A percentile compares a stretch with the other conserved stretches of the same genome.
phyloP scores from a whole-genome alignment of 139 green algal genomes.

The Gonium pectorale region DNA sequence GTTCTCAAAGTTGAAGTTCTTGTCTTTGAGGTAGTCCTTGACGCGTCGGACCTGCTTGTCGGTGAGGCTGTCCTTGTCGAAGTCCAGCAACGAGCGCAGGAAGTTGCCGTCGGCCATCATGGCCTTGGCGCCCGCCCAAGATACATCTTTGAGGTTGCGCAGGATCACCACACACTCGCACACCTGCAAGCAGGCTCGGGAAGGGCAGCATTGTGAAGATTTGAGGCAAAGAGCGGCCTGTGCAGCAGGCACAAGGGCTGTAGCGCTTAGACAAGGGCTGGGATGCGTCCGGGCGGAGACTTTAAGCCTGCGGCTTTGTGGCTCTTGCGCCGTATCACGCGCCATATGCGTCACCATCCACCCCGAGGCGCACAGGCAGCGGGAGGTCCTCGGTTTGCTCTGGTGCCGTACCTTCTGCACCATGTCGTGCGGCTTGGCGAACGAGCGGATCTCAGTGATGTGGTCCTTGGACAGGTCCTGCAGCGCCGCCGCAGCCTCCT shows the following conservation, averaged over 20 bases:
- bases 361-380: too few relatives aligned
- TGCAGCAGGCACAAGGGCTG: too few relatives aligned
- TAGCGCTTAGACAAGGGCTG: too few relatives aligned
- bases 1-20: slow-evolving; percentile 82
- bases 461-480: slow-evolving; percentile 90
- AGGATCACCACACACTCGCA: slow-evolving; percentile 93
- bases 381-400: too few relatives aligned
- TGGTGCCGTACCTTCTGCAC: slow-evolving; percentile 83
- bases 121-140: slow-evolving; percentile 86
- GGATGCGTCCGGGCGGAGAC: too few relatives aligned
- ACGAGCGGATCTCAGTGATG: slow-evolving; percentile 92
- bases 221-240: too few relatives aligned
- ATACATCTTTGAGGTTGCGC: slow-evolving; percentile 86
- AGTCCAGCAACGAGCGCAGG: slow-evolving; percentile 83
- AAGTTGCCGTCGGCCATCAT: slow-evolving; percentile 93
- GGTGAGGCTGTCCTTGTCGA: slow-evolving; percentile 85
- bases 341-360: too few relatives aligned
- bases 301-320: too few relatives aligned
- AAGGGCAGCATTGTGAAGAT: too few relatives aligned
- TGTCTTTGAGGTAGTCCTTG: slow-evolving; percentile 90
- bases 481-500: slow-evolving; percentile 87
- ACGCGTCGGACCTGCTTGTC: slow-evolving; percentile 87
- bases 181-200: slow-evolving; percentile 69
- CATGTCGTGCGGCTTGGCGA: slow-evolving; percentile 87
- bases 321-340: too few relatives aligned